Percentiles rank a stretch among this genome's conserved stretches.
These are phyloP conservation scores for Metschnikowia dekortorum DNA, from an alignment of 805 yeast genomes.

Conservation along the genomic window DNA sequence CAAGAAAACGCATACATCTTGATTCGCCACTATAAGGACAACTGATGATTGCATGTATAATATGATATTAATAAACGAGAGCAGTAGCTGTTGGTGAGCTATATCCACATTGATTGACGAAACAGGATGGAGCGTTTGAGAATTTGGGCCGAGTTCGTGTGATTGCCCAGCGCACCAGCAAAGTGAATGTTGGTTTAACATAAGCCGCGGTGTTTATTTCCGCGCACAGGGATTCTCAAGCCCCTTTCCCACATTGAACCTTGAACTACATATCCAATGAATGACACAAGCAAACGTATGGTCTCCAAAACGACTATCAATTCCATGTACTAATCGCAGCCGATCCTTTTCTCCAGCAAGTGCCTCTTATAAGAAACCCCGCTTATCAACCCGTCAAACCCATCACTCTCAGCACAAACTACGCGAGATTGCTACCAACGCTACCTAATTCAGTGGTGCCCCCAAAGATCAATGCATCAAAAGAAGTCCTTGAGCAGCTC, in stretches of 20 bases:
- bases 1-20: slow-evolving; percentile 91
- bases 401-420: slow-evolving; percentile 48
- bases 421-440: slow-evolving; percentile 34
- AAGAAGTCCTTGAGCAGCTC: slow-evolving; percentile 28
- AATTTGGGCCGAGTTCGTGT: not conserved
- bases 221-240: not conserved
- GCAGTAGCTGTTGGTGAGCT: too few relatives aligned
- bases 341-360: slow-evolving; percentile 46
- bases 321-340: slow-evolving; percentile 23
- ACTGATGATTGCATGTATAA: slow-evolving; percentile 13
- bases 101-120: not conserved
- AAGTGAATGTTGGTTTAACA: not conserved
- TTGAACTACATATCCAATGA: slow-evolving; percentile 8
- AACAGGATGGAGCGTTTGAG: not conserved
- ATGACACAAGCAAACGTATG: slow-evolving; percentile 21
- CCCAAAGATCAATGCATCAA: slow-evolving; percentile 29
- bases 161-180: not conserved
- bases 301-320: not conserved
- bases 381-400: slow-evolving; percentile 51
- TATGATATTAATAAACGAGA: slow-evolving; percentile 5
- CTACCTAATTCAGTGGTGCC: slow-evolving; percentile 32
- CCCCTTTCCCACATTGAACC: not conserved
- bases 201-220: not conserved
- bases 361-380: slow-evolving; percentile 54
- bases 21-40: slow-evolving; percentile 63